phyloP scores from a whole-genome alignment of 495 filamentous ascomycete genomes.

The Aspergillus affinis region DNA sequence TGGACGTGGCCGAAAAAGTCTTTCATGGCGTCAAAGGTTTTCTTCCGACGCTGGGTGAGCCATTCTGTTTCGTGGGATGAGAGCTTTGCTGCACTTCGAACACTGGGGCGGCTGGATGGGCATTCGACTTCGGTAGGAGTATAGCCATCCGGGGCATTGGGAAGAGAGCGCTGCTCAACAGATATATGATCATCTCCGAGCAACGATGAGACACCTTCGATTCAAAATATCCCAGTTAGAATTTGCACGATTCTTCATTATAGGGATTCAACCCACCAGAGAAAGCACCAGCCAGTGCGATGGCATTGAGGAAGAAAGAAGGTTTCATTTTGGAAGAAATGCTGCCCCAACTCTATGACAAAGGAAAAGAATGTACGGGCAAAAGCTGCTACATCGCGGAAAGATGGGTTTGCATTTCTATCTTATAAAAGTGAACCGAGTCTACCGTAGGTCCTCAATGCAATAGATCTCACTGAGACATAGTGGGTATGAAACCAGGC shows the following conservation, averaged over 20 bases:
- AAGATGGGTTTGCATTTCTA: background rate
- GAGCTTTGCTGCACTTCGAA: conserved; percentile 55
- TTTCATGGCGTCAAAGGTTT: conserved; percentile 64
- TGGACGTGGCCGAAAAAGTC: conserved; percentile 70
- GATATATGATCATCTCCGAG: background rate
- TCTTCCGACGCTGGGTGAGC: conserved; percentile 51
- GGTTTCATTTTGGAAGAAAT: background rate
- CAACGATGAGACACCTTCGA: background rate
- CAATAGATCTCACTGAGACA: background rate
- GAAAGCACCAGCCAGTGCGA: background rate
- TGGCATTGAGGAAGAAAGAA: background rate
- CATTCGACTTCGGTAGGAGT: conserved; percentile 41
- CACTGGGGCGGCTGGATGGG: conserved; percentile 44
- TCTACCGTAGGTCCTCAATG: too few relatives aligned
- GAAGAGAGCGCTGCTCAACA: conserved; percentile 26
- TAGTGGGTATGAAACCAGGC: background rate
- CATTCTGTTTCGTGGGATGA: conserved; percentile 70
- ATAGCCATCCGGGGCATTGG: conserved; percentile 51
- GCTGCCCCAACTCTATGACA: background rate
- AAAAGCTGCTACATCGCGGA: background rate
- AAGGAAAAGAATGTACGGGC: background rate
- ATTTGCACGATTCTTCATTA: background rate
- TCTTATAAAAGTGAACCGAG: background rate
- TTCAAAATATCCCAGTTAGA: background rate
- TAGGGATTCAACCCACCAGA: background rate